Evolutionary conservation across 164 flowering plant species (phyloP), one percentile per base, ranked within the genome.

Genomic region (Pachysandra terminalis): DNA sequence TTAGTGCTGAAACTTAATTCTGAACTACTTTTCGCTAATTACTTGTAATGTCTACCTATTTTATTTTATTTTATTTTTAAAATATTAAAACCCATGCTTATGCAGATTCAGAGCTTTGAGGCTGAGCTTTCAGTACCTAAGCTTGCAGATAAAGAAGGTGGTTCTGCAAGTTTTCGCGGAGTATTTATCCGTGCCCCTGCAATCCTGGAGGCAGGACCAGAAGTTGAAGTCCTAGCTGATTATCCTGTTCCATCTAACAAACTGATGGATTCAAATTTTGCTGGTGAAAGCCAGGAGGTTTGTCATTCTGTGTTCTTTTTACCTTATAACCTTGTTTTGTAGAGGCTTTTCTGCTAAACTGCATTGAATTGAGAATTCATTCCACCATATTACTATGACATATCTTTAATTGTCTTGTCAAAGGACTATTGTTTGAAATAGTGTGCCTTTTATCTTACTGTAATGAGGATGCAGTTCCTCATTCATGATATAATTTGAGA

Each of bases 161-260:
- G 96, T 45, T 86, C 96, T 40, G 84, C 77, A 73, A 86, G 73
- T 68, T 95, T 85, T 64, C 90, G 93, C 19, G 97, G 90, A 63
- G 87, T 95, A 55, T 95, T 95, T 72, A 95, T 95, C 66, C 96
- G 99, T 59, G 97, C 99, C 67, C 97, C 99, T 62, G 97, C 94
- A 67, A 83, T 95, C 53, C 77, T 92, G 69, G 96, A 92, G 68
- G 93, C 80, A 26, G 98, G 98, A 19, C 87, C 98, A n/a, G 88
- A 78, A 62, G 98, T 90, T 65, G 86, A 92, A 75, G 91, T 95
- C 59, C 83, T 95, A 56, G 99, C 96, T 57, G 88, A 84, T 63
- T 81, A 77, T 77, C 72, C 85, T 61, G 73, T 82, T 61, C 82
- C 83, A 28, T 73, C 82, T 2, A 74, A 69, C 51, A 75, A 78